Evolutionary conservation across 495 filamentous ascomycete species (phyloP), one percentile per base, ranked within the genome.

Genomic region (Penicillium tannophilum): DNA sequence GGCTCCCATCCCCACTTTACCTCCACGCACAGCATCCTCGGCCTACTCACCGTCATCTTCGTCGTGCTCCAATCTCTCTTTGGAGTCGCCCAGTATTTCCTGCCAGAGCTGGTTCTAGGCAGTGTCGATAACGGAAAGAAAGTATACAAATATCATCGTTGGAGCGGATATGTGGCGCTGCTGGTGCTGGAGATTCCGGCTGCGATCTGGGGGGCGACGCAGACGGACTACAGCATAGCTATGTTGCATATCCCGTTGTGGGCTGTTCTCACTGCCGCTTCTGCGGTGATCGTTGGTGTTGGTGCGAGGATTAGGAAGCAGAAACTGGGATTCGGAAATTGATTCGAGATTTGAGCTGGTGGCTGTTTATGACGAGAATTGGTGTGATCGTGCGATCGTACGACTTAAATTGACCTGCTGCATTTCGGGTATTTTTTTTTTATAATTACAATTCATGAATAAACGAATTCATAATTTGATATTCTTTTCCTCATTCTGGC

Each of bases 101-200:
- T 83, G 5, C 92, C 92, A 0, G 57, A 60, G 0, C 44, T 52
- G 4, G 55, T 96, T 0, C 90, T 91, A 58, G 93, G 93, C 19
- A 85, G 90, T 59, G 86, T 86, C 55, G 86, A 89, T 24, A 88
- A 84, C 1, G 93, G 91, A 30, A 95, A 92, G 79, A 77, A 73
- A 36, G 61, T 94, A 33, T 98, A 92, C 76, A 96, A 96, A 69
- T 97, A 92, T 64, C 93, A 97, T 72, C 85, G 93, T 14, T 73
- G 79, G 55, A 78, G 76, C n/a, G 93, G 93, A 17, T 98, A 98
- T 72, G 61, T 84, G 41, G 41, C 26, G 36, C 72, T 92, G 59
- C 67, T 96, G 48, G 56, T 86, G 50, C 56, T 93, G 69, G 81
- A 89, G 63, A 74, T 94, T 43, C 42, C 53, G 63, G 85, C 82